Percentiles rank a stretch among this genome's conserved stretches.
Conservation (phyloP, 202 grass and related monocot genomes). For the Panicum hallii region DNA sequence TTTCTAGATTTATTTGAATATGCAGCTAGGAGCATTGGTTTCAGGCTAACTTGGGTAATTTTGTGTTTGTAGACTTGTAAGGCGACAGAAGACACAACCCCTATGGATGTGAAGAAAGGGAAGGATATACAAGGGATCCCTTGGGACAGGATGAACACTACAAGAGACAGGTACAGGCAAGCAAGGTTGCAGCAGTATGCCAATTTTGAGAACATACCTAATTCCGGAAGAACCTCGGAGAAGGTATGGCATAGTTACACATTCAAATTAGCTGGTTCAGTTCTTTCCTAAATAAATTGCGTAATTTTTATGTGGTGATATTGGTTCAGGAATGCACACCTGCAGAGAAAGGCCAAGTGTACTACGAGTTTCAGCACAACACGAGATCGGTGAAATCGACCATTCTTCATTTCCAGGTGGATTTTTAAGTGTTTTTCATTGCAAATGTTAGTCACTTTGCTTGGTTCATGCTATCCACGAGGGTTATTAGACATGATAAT, state of each 20-base stretch:
- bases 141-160: constrained; percentile 56
- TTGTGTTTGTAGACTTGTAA: constrained; percentile 55
- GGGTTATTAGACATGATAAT: background rate
- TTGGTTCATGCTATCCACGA: background rate
- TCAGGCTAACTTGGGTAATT: background rate
- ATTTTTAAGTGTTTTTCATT: background rate
- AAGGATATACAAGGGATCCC: constrained; percentile 88
- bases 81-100: constrained; percentile 53
- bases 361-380: constrained; percentile 79
- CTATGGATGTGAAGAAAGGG: constrained; percentile 65
- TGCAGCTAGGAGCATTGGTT: background rate
- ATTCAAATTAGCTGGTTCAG: background rate
- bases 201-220: constrained; percentile 79
- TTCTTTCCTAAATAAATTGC: background rate
- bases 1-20: background rate
- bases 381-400: constrained; percentile 74
- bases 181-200: constrained; percentile 62
- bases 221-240: constrained; percentile 66
- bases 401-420: constrained; percentile 90
- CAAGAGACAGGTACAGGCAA: constrained; percentile 62
- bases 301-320: constrained; percentile 22
- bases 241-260: constrained; percentile 58
- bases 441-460: background rate
- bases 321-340: constrained; percentile 58
- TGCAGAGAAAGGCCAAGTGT: constrained; percentile 61